These are phyloP conservation scores for Eruca vesicaria DNA, from an alignment of 441 rosid species.

Conservation along the genomic window DNA sequence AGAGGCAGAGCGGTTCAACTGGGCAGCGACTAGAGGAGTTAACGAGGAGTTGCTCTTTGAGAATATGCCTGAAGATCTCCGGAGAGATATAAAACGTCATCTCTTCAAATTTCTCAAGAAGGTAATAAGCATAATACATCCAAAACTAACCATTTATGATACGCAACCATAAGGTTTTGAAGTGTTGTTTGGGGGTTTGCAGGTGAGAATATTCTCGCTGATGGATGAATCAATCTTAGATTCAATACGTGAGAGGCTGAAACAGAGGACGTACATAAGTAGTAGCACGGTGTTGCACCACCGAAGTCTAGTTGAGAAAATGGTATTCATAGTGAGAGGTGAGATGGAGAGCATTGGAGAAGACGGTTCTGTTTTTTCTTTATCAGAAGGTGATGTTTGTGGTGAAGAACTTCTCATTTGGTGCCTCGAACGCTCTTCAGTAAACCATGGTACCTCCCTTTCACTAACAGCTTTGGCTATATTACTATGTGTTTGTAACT, in stretches of 20 bases:
- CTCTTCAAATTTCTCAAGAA: constrained; percentile 82
- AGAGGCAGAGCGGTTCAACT: constrained; percentile 72
- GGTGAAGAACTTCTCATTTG: constrained; percentile 71
- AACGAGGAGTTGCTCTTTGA: constrained; percentile 71
- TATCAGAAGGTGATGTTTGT: constrained; percentile 71
- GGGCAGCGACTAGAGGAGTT: constrained; percentile 96
- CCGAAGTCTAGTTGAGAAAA: constrained; percentile 64
- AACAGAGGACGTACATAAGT: constrained; percentile 62
- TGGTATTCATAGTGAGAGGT: constrained; percentile 84
- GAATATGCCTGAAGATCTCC: constrained; percentile 89
- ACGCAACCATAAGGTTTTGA: background rate
- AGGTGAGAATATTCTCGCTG: constrained; percentile 73
- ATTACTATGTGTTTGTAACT: too few species aligned
- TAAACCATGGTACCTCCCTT: background rate
- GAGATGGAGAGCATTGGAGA: constrained; percentile 68
- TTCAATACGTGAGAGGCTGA: constrained; percentile 73
- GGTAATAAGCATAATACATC: constrained; percentile 36
- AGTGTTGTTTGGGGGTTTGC: constrained; percentile 16
- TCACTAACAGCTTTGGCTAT: background rate
- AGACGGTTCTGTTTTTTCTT: constrained; percentile 42
- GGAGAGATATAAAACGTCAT: constrained; percentile 81
- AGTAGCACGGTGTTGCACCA: constrained; percentile 58
- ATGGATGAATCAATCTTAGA: constrained; percentile 80
- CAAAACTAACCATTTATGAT: background rate
- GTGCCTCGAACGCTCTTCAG: background rate